phyloP scores from a whole-genome alignment of 179 eudicot species.

The Patellifolia procumbens region DNA sequence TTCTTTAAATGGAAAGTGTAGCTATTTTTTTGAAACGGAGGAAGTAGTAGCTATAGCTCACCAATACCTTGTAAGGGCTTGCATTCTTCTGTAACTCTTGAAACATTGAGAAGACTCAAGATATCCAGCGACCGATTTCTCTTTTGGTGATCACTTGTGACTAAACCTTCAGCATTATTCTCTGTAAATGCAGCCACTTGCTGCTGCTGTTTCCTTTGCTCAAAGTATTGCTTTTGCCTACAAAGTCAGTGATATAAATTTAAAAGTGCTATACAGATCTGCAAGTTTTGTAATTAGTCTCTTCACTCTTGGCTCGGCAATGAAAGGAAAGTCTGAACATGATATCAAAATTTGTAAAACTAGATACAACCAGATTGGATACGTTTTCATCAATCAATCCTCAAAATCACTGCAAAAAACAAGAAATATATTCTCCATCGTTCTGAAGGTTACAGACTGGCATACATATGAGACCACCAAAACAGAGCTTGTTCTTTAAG shows the following conservation, averaged over 20 bases:
- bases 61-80: slow-evolving; percentile 23
- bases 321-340: neutral
- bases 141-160: slow-evolving; percentile 31
- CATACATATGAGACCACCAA: neutral
- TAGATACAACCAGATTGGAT: slow-evolving; percentile 11
- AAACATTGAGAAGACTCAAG: slow-evolving; percentile 65
- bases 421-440: neutral
- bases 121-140: slow-evolving; percentile 71
- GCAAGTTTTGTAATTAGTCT: slow-evolving; percentile 5
- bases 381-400: slow-evolving; percentile 1
- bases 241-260: neutral
- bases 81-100: slow-evolving; percentile 46
- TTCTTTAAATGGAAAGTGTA: too few species aligned
- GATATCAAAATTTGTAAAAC: neutral
- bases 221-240: slow-evolving; percentile 95
- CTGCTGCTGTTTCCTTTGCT: slow-evolving; percentile 79
- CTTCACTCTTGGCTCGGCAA: slow-evolving; percentile 2
- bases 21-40: too few species aligned
- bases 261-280: neutral
- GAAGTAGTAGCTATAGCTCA: slow-evolving; percentile 18
- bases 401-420: neutral
- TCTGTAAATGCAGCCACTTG: slow-evolving; percentile 41
- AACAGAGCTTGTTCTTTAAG: neutral
- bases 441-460: neutral
- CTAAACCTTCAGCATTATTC: slow-evolving; percentile 40